phyloP scores from a whole-genome alignment of 2,329 filamentous ascomycete species.

The Xylaria sp. region DNA sequence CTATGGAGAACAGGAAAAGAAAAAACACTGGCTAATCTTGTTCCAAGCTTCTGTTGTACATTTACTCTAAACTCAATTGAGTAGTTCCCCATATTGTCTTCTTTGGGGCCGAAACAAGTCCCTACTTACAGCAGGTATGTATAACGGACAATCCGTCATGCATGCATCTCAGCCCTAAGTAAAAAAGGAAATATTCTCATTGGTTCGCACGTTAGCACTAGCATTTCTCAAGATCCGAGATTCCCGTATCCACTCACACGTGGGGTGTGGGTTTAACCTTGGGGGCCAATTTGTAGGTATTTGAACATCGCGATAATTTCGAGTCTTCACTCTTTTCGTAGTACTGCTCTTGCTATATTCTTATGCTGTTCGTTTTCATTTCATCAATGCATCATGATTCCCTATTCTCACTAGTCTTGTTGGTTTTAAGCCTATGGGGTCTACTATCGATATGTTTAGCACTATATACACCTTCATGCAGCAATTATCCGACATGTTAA shows the following conservation, averaged over 20 bases:
- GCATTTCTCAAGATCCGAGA: background rate
- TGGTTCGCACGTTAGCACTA: background rate
- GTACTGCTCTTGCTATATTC: background rate
- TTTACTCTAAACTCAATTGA: background rate
- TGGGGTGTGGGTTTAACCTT: background rate
- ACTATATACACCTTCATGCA: background rate
- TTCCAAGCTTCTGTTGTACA: background rate
- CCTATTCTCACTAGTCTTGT: background rate
- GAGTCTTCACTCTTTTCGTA: background rate
- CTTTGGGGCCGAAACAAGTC: too few relatives aligned
- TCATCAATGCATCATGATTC: too few relatives aligned
- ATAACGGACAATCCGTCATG: background rate
- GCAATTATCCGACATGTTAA: background rate
- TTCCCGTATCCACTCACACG: slow-evolving; percentile 2
- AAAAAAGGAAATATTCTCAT: background rate
- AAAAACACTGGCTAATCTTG: too few relatives aligned
- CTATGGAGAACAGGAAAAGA: too few relatives aligned
- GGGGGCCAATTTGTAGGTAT: background rate
- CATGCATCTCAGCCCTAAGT: slow-evolving; percentile 10
- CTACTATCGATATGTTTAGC: background rate
- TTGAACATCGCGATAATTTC: background rate
- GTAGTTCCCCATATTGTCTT: background rate
- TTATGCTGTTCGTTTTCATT: background rate
- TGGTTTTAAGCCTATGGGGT: background rate
- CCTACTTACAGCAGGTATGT: background rate